Evolutionary conservation across 1,139 yeast species (phyloP).

Genomic region (Candida frijolesensis): DNA sequence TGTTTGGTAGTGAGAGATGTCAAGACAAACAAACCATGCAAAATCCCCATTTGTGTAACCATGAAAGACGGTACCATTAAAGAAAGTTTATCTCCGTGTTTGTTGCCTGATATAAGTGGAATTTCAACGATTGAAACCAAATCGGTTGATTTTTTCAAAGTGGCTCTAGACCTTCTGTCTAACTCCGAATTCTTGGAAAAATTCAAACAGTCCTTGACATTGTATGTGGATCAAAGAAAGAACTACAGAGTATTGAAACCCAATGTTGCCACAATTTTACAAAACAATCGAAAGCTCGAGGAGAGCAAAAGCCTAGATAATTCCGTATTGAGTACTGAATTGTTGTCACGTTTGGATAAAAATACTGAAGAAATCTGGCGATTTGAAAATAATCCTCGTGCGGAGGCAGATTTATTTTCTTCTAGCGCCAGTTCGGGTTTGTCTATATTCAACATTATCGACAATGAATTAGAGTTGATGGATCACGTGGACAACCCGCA

Average conservation of each 20-base stretch:
- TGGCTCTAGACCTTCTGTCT: constrained; percentile 41
- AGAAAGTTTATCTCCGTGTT: constrained; percentile 57
- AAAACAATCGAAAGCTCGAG: constrained; percentile 37
- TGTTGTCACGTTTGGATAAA: constrained; percentile 28
- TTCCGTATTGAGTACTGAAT: constrained; percentile 23
- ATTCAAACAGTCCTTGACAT: constrained; percentile 48
- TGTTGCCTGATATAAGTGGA: constrained; percentile 61
- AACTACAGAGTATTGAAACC: constrained; percentile 44
- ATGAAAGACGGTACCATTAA: constrained; percentile 39
- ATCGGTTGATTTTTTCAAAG: constrained; percentile 48
- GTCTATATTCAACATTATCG: constrained; percentile 51
- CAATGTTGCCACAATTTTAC: constrained; percentile 37
- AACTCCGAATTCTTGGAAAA: constrained; percentile 41
- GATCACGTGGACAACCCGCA: constrained; percentile 47
- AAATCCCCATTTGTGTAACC: constrained; percentile 51
- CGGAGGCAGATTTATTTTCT: constrained; percentile 16
- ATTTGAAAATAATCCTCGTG: constrained; percentile 26
- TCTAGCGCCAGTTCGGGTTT: constrained; percentile 23
- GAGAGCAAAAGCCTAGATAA: constrained; percentile 26
- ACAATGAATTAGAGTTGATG: constrained; percentile 56
- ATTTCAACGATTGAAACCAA: constrained; percentile 47
- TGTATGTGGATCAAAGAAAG: constrained; percentile 52
- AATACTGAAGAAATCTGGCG: constrained; percentile 40
- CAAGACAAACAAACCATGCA: constrained; percentile 53
- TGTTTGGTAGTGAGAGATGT: constrained; percentile 79